These are phyloP conservation scores for Pleurostoma richardsiae DNA, from an alignment of 2,329 filamentous ascomycete species.

Conservation along the genomic window DNA sequence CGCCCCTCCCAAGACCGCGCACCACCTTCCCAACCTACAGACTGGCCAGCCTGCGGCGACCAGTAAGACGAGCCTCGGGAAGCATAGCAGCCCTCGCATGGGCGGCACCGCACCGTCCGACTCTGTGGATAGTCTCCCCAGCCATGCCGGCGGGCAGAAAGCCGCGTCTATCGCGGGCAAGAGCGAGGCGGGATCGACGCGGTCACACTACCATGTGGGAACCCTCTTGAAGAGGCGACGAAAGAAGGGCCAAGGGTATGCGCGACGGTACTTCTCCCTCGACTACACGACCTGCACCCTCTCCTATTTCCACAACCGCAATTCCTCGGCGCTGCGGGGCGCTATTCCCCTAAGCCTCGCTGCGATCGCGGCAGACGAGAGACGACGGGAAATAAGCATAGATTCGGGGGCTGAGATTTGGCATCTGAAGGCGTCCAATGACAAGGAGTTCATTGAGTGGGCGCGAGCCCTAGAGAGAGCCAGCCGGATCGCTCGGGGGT, in stretches of 20 bases:
- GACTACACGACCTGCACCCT: conserved; percentile 92
- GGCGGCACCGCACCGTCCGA: conserved; percentile 38
- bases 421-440: conserved; percentile 81
- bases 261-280: conserved; percentile 89
- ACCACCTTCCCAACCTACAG: conserved; percentile 60
- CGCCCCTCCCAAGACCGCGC: conserved; percentile 68
- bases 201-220: conserved; percentile 71
- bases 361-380: conserved; percentile 84
- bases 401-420: conserved; percentile 96
- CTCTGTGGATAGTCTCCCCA: conserved; percentile 58
- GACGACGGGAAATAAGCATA: conserved; percentile 86
- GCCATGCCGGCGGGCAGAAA: conserved; percentile 35
- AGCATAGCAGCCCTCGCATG: conserved; percentile 37
- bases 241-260: conserved; percentile 91
- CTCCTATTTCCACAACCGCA: conserved; percentile 93
- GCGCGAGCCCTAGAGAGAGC: conserved; percentile 79
- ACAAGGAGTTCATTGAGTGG: conserved; percentile 85
- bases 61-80: conserved; percentile 49
- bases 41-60: conserved; percentile 25
- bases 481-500: conserved; percentile 57
- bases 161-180: conserved; percentile 45
- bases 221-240: conserved; percentile 83
- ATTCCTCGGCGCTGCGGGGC: conserved; percentile 85
- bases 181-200: conserved; percentile 39
- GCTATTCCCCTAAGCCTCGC: conserved; percentile 90